Base-by-base conservation (phyloP, 108 stramenopile species). In the Skeletonema tropicum region DNA sequence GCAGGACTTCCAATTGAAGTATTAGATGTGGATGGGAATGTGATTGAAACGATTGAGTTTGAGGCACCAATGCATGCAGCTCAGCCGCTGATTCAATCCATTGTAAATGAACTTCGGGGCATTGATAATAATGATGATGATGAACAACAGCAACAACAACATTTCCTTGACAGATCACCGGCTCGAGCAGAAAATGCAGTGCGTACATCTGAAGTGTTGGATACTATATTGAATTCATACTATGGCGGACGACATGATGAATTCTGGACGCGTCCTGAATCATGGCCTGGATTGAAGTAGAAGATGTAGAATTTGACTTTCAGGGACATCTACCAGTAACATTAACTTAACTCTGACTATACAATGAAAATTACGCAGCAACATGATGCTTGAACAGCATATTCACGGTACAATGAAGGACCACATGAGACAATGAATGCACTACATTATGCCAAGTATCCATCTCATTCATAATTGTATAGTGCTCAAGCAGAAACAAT, bases 211-310 rank as follows among this genome's bases (percentile, higher is more conserved):
- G 45, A 68, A 31, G 85, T 90, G 12, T 58, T 90, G 61, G 89
- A 90, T 79, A 52, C 75, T 7, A 83, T 79, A 15, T 69, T 87
- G 60, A 62, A 62, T 49, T 71, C 79, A 3, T 90, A 87, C 65
- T 87, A 90, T 72, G 85, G 86, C 46, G 81, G 85, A 60, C 65
- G 89, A 57, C 76, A 90, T 46, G 84, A 81, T 65, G 85, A 83
- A 2, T 90, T 84, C 60, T 90, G 89, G 89, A 23, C 59, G 23
- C 46, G 70, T 5, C 10, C 32, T 7, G 74, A 57, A 12, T 39
- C 41, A 17, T 79, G 78, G 78, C 66, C 72, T 26, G 78, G 78
- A n/a, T 39, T 68, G 26, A 66, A 62, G 25, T 14, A 60, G n/a
- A n/a, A n/a, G n/a, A n/a, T n/a, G n/a, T n/a, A n/a, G n/a, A n/a